phyloP scores from a whole-genome alignment of 1,139 yeast genomes.

The Taphrina betulina region DNA sequence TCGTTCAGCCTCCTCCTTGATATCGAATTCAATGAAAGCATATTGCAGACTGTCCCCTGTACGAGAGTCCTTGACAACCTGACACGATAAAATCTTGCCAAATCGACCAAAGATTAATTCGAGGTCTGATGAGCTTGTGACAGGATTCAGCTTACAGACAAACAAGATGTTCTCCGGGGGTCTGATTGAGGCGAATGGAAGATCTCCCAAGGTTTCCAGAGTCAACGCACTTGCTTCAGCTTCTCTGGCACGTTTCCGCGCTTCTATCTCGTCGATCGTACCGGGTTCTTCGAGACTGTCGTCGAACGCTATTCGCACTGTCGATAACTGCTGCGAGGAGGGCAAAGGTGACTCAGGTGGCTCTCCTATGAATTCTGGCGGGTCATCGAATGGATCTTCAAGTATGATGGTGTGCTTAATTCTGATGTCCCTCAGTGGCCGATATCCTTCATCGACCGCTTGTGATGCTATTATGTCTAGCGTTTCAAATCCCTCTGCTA shows the following conservation, averaged over 20 bases:
- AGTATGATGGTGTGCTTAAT: constrained; percentile 54
- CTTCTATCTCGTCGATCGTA: constrained; percentile 38
- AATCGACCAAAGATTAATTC: constrained; percentile 49
- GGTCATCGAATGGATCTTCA: constrained; percentile 57
- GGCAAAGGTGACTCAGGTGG: constrained; percentile 46
- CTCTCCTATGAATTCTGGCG: constrained; percentile 25
- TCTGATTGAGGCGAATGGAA: constrained; percentile 58
- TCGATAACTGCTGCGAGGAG: constrained; percentile 45
- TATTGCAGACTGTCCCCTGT: constrained; percentile 57
- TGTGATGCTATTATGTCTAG: constrained; percentile 51
- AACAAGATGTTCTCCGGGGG: constrained; percentile 65
- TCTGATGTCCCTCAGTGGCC: constrained; percentile 55
- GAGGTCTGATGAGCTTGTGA: constrained; percentile 58
- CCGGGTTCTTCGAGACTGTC: constrained; percentile 38
- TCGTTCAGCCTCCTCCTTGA: constrained; percentile 53
- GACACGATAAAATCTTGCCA: constrained; percentile 56
- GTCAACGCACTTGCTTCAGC: constrained; percentile 59
- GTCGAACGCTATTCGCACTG: constrained; percentile 46
- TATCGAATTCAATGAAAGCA: constrained; percentile 61
- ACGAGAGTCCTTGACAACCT: constrained; percentile 51
- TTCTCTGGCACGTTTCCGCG: constrained; percentile 44
- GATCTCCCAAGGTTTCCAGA: constrained; percentile 62
- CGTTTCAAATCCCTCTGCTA: constrained; percentile 54
- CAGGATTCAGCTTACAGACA: constrained; percentile 62
- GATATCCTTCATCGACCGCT: constrained; percentile 46